A percentile compares a stretch with the other conserved stretches of the same genome.
Evolutionary conservation across 2,329 filamentous ascomycete species (phyloP).

Genomic region (Phialophora tarda): DNA sequence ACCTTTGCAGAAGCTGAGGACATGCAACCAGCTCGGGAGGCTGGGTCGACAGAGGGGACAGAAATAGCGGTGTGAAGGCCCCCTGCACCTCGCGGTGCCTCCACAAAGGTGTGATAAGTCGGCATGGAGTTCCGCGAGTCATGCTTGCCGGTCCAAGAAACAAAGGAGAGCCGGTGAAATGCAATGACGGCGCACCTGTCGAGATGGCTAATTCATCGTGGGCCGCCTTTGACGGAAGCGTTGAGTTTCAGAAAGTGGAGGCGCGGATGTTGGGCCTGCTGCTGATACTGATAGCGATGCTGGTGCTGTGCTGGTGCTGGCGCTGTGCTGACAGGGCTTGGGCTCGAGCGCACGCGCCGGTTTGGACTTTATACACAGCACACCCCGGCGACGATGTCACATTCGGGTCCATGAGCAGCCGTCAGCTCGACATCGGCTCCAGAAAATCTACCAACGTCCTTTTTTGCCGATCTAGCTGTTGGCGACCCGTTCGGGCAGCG

Average conservation of each 20-base stretch:
- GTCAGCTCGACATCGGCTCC: neutral
- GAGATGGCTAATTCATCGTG: neutral
- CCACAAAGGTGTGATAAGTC: neutral
- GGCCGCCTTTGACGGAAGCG: neutral
- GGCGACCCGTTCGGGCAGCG: neutral
- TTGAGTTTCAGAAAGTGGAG: neutral
- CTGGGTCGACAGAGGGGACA: neutral
- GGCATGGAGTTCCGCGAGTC: neutral
- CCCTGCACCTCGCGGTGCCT: neutral
- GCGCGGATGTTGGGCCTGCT: too few species aligned
- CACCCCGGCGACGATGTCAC: neutral
- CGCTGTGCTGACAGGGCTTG: neutral
- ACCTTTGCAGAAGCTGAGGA: neutral
- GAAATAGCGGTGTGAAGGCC: constrained; percentile 8
- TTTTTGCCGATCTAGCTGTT: neutral
- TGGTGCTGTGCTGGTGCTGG: neutral
- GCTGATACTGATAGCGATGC: neutral
- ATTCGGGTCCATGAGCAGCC: neutral
- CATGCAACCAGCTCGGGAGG: neutral
- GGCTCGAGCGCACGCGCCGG: neutral
- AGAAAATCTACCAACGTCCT: neutral
- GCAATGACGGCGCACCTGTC: too few species aligned
- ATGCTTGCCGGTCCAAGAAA: neutral
- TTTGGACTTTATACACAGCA: neutral
- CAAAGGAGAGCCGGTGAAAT: neutral